Conservation (phyloP, 805 yeast genomes). For the Ogataea methylovora region DNA sequence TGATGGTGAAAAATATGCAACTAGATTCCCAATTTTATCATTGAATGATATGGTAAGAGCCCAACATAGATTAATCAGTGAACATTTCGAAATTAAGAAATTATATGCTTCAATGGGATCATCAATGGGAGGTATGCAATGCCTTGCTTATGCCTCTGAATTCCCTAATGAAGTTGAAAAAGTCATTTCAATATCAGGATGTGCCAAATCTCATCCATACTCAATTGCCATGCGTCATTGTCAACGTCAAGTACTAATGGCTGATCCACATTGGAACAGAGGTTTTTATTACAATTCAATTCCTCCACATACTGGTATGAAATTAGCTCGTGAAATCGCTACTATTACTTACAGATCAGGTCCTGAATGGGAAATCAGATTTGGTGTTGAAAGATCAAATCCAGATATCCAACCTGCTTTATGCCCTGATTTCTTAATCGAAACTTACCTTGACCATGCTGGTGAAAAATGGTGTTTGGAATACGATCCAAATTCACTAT, state of each 20-base stretch:
- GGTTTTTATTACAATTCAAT: constrained; percentile 68
- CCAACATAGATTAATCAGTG: constrained; percentile 60
- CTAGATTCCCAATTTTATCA: constrained; percentile 80
- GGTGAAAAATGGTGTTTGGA: constrained; percentile 91
- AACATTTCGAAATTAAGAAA: constrained; percentile 54
- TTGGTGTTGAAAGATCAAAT: constrained; percentile 82
- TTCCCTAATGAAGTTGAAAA: constrained; percentile 71
- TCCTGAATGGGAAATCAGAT: constrained; percentile 94
- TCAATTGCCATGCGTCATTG: constrained; percentile 91
- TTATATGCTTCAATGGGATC: constrained; percentile 81
- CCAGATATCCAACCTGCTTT: constrained; percentile 74
- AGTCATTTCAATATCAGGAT: constrained; percentile 78
- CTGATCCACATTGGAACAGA: constrained; percentile 91
- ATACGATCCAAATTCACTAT: constrained; percentile 83
- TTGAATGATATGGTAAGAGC: constrained; percentile 89
- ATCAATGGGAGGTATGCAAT: constrained; percentile 99
- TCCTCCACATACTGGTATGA: constrained; percentile 95
- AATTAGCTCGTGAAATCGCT: constrained; percentile 86
- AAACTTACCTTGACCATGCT: constrained; percentile 88
- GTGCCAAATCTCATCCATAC: constrained; percentile 91
- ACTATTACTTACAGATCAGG: constrained; percentile 93
- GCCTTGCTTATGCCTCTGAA: constrained; percentile 78
- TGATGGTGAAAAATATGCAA: constrained; percentile 61
- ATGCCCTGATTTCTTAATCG: constrained; percentile 90
- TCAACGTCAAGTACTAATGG: constrained; percentile 88